Evolutionary conservation across 2,329 filamentous ascomycete genomes (phyloP).

Genomic region (Trichoderma pleuroti): DNA sequence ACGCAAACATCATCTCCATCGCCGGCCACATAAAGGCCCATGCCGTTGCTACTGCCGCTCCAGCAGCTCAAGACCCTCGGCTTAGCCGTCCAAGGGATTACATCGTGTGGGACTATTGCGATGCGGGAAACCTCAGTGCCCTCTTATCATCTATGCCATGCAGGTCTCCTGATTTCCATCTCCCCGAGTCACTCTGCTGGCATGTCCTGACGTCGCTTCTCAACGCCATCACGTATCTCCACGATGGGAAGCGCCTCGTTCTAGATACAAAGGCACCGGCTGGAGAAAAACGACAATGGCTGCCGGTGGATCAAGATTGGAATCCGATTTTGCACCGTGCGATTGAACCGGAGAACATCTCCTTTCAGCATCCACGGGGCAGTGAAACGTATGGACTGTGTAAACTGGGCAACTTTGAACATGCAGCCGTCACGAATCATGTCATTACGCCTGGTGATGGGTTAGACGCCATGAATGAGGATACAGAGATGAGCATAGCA

Average conservation of each 20-base stretch:
- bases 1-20: slow-evolving; percentile 48
- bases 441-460: slow-evolving; percentile 1
- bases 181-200: slow-evolving; percentile 55
- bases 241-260: slow-evolving; percentile 42
- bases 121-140: slow-evolving; percentile 46
- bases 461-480: neutral
- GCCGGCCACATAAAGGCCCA: slow-evolving; percentile 35
- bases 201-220: slow-evolving; percentile 49
- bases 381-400: slow-evolving; percentile 51
- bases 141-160: slow-evolving; percentile 35
- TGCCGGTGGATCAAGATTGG: slow-evolving; percentile 42
- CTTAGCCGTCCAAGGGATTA: slow-evolving; percentile 29
- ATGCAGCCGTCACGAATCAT: slow-evolving; percentile 41
- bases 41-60: slow-evolving; percentile 18
- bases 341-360: slow-evolving; percentile 47
- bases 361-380: slow-evolving; percentile 46
- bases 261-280: slow-evolving; percentile 15
- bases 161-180: slow-evolving; percentile 29
- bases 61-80: slow-evolving; percentile 13
- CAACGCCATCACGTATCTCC: slow-evolving; percentile 50
- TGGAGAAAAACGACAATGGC: slow-evolving; percentile 17
- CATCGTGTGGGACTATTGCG: slow-evolving; percentile 51
- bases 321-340: slow-evolving; percentile 49
- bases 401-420: slow-evolving; percentile 49
- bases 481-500: slow-evolving; percentile 14